Evolutionary conservation across 805 yeast species (phyloP).

Genomic region (Wickerhamomyces canadensis): DNA sequence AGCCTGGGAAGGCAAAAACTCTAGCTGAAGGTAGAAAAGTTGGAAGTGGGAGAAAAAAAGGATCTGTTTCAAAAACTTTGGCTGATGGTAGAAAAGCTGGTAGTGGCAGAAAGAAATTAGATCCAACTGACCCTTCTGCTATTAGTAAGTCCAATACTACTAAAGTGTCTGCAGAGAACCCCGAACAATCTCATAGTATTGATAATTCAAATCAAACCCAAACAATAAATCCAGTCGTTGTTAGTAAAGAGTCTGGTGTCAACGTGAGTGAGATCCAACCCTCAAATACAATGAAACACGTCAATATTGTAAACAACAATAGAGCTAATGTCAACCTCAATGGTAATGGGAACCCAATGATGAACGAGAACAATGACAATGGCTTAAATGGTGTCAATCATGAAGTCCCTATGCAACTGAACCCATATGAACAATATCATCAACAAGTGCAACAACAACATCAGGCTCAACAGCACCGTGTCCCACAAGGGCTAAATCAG

Average conservation of each 20-base stretch:
- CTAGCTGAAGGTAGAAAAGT: constrained; percentile 24
- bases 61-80: constrained; percentile 20
- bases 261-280: no score
- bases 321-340: no score
- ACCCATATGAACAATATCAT: not conserved
- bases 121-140: not conserved
- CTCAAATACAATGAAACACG: no score
- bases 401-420: not conserved
- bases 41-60: constrained; percentile 25
- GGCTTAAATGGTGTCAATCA: no score
- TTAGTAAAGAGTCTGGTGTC: no score
- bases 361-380: no score
- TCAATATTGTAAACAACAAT: no score
- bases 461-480: not conserved
- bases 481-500: not conserved
- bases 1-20: constrained; percentile 25
- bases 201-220: no score
- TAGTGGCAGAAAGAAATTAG: constrained; percentile 20
- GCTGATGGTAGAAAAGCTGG: constrained; percentile 23
- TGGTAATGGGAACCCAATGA: no score
- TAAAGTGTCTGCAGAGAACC: not conserved
- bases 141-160: not conserved
- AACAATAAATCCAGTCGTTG: no score
- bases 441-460: not conserved
- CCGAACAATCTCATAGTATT: no score